Evolutionary conservation across 257 asterid species (phyloP).

Genomic region (Petrea volubilis): DNA sequence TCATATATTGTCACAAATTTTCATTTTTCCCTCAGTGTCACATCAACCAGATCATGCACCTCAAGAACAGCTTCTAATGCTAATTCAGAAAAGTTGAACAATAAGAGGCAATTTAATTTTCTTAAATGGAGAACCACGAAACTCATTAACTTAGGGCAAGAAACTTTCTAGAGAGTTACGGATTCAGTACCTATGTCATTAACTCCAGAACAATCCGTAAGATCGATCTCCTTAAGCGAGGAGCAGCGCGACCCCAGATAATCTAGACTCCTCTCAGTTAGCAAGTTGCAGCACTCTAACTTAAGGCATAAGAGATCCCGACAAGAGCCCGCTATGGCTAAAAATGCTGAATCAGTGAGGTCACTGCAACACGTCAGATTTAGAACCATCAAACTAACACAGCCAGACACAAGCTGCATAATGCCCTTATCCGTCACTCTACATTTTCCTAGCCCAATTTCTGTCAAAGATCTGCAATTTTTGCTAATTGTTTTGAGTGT

Average conservation of each 20-base stretch:
- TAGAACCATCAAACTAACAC: constrained; percentile 42
- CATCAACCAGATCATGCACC: neutral
- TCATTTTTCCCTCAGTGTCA: too few species aligned
- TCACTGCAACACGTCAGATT: constrained; percentile 73
- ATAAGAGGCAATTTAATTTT: neutral
- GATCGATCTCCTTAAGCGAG: constrained; percentile 69
- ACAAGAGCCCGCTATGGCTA: constrained; percentile 54
- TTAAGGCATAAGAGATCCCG: constrained; percentile 56
- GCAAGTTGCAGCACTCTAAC: constrained; percentile 72
- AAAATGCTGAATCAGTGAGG: constrained; percentile 56
- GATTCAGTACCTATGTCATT: constrained; percentile 54
- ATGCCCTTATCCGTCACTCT: constrained; percentile 54
- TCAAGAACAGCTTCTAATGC: neutral
- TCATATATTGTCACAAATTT: too few species aligned
- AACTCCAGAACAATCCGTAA: constrained; percentile 72
- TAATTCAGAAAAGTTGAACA: neutral
- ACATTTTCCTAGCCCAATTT: constrained; percentile 72
- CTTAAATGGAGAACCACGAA: neutral
- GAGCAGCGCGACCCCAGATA: constrained; percentile 53
- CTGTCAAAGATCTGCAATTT: constrained; percentile 45
- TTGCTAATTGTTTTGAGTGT: constrained; percentile 41
- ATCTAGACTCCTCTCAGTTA: constrained; percentile 55
- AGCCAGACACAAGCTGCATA: constrained; percentile 51
- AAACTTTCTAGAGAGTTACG: neutral
- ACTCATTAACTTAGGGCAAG: neutral